phyloP scores from a whole-genome alignment of 2,329 filamentous ascomycete genomes.

The Trichoderma harzianum region DNA sequence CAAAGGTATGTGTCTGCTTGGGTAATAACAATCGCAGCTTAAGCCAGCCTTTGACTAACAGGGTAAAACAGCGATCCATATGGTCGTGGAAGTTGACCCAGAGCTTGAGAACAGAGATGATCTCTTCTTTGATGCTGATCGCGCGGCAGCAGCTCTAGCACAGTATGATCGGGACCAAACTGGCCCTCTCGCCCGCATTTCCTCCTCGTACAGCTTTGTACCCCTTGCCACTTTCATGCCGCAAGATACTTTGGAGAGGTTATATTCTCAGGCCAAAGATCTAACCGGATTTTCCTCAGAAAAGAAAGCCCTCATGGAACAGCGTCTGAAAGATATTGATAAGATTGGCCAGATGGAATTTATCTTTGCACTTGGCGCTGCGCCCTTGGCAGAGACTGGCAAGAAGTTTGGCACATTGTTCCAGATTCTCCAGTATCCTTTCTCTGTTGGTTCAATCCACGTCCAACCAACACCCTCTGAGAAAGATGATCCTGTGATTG shows the following conservation, averaged over 20 bases:
- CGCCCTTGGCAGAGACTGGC: constrained; percentile 36
- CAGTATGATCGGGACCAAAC: constrained; percentile 29
- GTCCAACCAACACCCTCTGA: constrained; percentile 27
- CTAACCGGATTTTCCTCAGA: constrained; percentile 23
- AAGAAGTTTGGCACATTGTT: constrained; percentile 49
- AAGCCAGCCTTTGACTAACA: not conserved
- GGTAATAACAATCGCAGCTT: constrained; percentile 17
- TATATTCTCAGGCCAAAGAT: constrained; percentile 23
- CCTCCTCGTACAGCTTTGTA: constrained; percentile 42
- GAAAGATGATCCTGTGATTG: constrained; percentile 36
- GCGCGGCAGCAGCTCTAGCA: constrained; percentile 32
- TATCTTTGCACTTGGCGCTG: constrained; percentile 48
- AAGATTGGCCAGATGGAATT: constrained; percentile 46
- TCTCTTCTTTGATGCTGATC: constrained; percentile 30
- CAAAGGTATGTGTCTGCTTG: constrained; percentile 27
- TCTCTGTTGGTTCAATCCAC: constrained; percentile 47
- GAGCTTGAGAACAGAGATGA: constrained; percentile 40
- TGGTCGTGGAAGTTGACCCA: constrained; percentile 45
- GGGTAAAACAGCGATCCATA: constrained; percentile 35
- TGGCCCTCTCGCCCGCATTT: constrained; percentile 40
- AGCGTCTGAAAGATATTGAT: constrained; percentile 32
- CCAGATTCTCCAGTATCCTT: constrained; percentile 51
- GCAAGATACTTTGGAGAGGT: constrained; percentile 21
- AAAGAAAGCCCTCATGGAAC: constrained; percentile 29
- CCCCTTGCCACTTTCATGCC: constrained; percentile 37